These are phyloP conservation scores for Entamoeba invadens DNA, from an alignment of 208 protist species.

Conservation along the genomic window DNA sequence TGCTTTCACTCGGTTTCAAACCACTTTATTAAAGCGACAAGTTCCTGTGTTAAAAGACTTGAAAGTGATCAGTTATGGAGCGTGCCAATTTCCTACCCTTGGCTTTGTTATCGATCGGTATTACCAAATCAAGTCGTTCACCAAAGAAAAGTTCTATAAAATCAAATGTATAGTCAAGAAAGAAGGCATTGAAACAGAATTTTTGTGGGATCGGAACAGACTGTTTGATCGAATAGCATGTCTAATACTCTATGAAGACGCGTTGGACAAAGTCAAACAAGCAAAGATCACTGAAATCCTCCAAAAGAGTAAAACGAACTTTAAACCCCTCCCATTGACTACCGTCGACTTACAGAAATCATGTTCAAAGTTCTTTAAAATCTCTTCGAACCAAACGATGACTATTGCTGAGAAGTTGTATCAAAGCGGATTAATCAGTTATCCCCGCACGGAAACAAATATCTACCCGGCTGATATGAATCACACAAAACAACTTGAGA, in stretches of 20 bases:
- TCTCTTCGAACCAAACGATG: slow-evolving; percentile 51
- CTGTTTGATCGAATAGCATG: neutral
- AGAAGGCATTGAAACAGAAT: neutral
- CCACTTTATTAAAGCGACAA: neutral
- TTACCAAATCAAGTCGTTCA: neutral
- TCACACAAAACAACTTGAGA: neutral
- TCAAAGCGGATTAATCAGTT: slow-evolving; percentile 80
- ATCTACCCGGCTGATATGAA: slow-evolving; percentile 43
- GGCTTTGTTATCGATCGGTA: slow-evolving; percentile 67
- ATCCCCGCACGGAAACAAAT: slow-evolving; percentile 91
- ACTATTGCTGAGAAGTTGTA: slow-evolving; percentile 70
- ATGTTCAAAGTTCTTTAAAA: slow-evolving; percentile 53
- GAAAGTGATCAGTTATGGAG: slow-evolving; percentile 39
- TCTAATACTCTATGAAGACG: neutral
- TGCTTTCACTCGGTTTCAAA: slow-evolving; percentile 24
- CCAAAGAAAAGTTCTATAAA: neutral
- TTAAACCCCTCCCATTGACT: slow-evolving; percentile 68
- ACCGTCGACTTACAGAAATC: slow-evolving; percentile 91
- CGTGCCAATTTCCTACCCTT: slow-evolving; percentile 81
- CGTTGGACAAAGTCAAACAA: neutral
- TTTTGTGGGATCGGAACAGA: neutral
- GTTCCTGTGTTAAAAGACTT: neutral
- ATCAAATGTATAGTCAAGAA: neutral
- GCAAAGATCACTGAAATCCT: neutral
- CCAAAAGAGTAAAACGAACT: neutral